Conservation (phyloP, 768 basidiomycete genomes). For the Xerocomellus dryophilus region DNA sequence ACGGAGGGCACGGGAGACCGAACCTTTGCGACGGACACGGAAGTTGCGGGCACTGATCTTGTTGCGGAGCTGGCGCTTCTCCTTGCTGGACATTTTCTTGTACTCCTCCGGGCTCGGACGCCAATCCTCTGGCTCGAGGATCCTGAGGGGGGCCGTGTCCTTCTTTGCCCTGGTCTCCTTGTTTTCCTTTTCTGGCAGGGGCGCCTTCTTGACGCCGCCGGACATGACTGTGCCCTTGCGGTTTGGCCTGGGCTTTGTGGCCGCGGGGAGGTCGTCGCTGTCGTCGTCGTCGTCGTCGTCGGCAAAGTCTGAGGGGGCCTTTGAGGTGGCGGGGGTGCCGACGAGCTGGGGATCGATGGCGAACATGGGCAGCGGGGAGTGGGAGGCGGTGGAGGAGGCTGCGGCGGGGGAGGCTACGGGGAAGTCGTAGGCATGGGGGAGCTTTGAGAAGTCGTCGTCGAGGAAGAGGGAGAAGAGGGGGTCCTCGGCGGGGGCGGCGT, state of each 20-base stretch:
- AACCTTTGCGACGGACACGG: slow-evolving; percentile 90
- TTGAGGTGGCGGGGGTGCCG: slow-evolving; percentile 54
- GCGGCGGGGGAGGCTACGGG: slow-evolving; percentile 29
- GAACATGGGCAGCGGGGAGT: slow-evolving; percentile 35
- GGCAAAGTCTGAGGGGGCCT: slow-evolving; percentile 41
- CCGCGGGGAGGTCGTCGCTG: slow-evolving; percentile 21
- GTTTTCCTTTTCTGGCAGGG: slow-evolving; percentile 36
- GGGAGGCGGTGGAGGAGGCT: slow-evolving; percentile 20
- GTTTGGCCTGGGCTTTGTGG: slow-evolving; percentile 46
- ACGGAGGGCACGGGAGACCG: neutral
- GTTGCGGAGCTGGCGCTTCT: slow-evolving; percentile 93
- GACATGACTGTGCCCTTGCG: slow-evolving; percentile 68
- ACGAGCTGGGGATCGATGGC: slow-evolving; percentile 78
- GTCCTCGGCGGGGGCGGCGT: slow-evolving; percentile 43
- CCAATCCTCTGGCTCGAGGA: slow-evolving; percentile 63
- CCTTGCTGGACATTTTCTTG: slow-evolving; percentile 91
- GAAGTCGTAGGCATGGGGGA: slow-evolving; percentile 27
- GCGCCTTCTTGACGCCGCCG: slow-evolving; percentile 70
- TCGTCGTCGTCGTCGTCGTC: slow-evolving; percentile 36
- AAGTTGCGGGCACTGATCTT: slow-evolving; percentile 97
- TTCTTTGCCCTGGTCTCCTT: slow-evolving; percentile 23
- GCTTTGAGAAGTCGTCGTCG: slow-evolving; percentile 40
- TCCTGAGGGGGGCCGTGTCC: slow-evolving; percentile 28
- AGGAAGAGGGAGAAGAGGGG: slow-evolving; percentile 46
- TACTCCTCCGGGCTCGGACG: slow-evolving; percentile 89